Evolutionary conservation across 1,284 basidiomycete genomes (phyloP).

Genomic region (Heterobasidion irregulare): DNA sequence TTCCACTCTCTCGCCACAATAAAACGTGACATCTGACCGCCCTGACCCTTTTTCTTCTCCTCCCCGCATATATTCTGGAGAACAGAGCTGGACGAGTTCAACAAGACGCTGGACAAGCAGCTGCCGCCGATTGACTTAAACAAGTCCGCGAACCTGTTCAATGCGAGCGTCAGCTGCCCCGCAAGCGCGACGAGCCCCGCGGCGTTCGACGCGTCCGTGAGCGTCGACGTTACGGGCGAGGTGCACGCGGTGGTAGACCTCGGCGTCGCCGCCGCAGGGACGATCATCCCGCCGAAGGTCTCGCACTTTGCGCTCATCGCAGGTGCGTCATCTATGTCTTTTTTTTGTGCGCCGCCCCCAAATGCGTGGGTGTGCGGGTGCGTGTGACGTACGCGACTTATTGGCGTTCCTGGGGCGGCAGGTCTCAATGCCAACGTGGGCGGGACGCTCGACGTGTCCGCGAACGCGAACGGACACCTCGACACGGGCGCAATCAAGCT

Average conservation of each 20-base stretch:
- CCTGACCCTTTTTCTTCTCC: neutral
- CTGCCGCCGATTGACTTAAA: conserved; percentile 23
- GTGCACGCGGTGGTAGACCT: conserved; percentile 26
- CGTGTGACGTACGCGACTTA: too few species aligned
- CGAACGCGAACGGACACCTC: conserved; percentile 12
- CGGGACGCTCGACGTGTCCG: conserved; percentile 25
- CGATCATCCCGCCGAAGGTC: conserved; percentile 31
- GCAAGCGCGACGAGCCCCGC: conserved; percentile 14
- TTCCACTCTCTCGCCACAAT: too few species aligned
- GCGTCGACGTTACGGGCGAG: conserved; percentile 32
- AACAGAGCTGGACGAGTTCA: conserved; percentile 9
- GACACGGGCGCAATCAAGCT: conserved; percentile 23
- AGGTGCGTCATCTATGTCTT: conserved; percentile 13
- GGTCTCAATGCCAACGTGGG: conserved; percentile 13
- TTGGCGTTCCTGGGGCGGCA: neutral
- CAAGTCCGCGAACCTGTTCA: conserved; percentile 31
- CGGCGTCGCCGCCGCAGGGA: conserved; percentile 34
- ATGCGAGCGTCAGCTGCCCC: conserved; percentile 32
- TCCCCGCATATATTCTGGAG: neutral
- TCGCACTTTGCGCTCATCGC: conserved; percentile 23
- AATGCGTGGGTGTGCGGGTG: neutral
- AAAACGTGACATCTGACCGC: neutral
- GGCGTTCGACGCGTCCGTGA: conserved; percentile 22
- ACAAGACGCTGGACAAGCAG: conserved; percentile 22
- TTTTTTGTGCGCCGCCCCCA: too few species aligned